These are phyloP conservation scores for Salix dunnii DNA, from an alignment of 345 rosid species.

Conservation along the genomic window DNA sequence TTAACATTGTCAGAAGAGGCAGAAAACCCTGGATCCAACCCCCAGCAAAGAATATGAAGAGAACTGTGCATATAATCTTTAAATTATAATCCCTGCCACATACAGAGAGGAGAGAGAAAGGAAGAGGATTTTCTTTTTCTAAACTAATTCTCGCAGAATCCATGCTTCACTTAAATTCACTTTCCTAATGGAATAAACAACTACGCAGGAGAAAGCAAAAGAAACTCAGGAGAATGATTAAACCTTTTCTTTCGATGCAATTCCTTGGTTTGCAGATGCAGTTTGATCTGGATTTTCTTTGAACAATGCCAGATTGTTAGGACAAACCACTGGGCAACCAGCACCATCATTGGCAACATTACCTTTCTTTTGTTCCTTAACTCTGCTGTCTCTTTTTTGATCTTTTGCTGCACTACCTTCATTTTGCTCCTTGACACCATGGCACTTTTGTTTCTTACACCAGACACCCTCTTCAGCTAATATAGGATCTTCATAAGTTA, in stretches of 20 bases:
- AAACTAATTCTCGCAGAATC: neutral
- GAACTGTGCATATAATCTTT: neutral
- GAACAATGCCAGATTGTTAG: conserved; percentile 1
- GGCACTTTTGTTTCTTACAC: conserved; percentile 18
- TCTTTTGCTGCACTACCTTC: conserved; percentile 8
- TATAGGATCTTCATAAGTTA: conserved; percentile 17
- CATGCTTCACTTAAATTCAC: neutral
- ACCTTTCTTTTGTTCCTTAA: conserved; percentile 19
- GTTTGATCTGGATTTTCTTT: conserved; percentile 19
- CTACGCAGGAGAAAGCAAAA: neutral
- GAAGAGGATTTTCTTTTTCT: neutral
- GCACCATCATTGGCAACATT: conserved; percentile 7
- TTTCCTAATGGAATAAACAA: neutral
- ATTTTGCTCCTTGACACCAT: neutral
- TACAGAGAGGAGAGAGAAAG: neutral
- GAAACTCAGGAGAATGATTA: neutral
- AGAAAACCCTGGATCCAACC: neutral
- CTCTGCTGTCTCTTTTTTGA: conserved; percentile 8
- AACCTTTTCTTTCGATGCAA: conserved; percentile 41
- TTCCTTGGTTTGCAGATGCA: conserved; percentile 23
- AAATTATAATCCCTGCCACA: neutral
- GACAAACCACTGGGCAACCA: conserved; percentile 11
- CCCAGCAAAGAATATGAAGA: neutral
- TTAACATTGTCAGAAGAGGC: neutral
- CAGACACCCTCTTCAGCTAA: conserved; percentile 8